phyloP scores from a whole-genome alignment of 169 alveolate genomes.

The Babesia divergens region DNA sequence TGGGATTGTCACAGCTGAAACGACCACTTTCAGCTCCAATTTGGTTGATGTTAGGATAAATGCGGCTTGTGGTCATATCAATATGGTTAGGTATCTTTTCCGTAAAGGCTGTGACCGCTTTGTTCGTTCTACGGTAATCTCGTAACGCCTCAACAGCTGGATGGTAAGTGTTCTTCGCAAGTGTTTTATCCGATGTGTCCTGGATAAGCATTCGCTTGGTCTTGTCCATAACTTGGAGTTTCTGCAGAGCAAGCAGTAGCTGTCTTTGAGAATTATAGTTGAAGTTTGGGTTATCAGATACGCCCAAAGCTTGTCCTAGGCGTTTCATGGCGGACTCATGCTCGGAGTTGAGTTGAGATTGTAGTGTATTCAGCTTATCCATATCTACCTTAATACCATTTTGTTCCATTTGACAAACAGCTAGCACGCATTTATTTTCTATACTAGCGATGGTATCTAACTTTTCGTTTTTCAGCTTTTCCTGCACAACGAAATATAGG shows the following conservation, averaged over 20 bases:
- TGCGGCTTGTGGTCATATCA: conserved; percentile 66
- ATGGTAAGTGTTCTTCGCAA: conserved; percentile 70
- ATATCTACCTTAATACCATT: conserved; percentile 78
- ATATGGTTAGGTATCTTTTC: conserved; percentile 80
- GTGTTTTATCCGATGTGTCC: conserved; percentile 80
- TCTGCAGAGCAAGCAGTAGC: conserved; percentile 67
- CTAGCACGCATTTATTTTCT: conserved; percentile 77
- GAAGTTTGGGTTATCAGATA: conserved; percentile 59
- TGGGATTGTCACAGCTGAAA: conserved; percentile 84
- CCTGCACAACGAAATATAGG: conserved; percentile 69
- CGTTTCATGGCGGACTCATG: conserved; percentile 53
- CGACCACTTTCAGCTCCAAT: conserved; percentile 85
- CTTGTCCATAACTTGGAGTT: conserved; percentile 68
- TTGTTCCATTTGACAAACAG: conserved; percentile 82
- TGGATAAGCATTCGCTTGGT: conserved; percentile 59
- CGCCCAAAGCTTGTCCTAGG: conserved; percentile 65
- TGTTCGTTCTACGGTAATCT: conserved; percentile 74
- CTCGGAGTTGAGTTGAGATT: conserved; percentile 67
- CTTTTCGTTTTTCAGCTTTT: conserved; percentile 64
- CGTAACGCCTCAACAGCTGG: conserved; percentile 77
- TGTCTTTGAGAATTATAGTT: conserved; percentile 80
- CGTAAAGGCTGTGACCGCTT: conserved; percentile 81
- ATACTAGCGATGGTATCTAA: conserved; percentile 72
- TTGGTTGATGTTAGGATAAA: conserved; percentile 82
- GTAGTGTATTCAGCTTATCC: conserved; percentile 66